These are phyloP conservation scores for Cantharellus cinnabarinus DNA, from an alignment of 768 basidiomycete species.

Conservation along the genomic window DNA sequence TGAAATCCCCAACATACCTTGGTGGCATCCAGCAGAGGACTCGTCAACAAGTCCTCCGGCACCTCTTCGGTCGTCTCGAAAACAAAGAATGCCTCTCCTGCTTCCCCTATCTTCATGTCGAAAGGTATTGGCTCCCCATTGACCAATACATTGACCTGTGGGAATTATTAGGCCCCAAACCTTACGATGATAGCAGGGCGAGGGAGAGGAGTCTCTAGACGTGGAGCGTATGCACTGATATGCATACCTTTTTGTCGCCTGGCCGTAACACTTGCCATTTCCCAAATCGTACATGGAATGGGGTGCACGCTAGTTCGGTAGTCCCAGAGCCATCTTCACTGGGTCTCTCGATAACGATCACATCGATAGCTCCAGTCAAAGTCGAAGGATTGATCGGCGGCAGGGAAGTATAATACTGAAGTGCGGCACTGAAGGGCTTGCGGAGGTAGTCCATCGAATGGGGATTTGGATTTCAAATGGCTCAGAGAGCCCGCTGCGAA, in stretches of 20 bases:
- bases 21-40: slow-evolving; percentile 44
- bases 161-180: not conserved
- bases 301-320: slow-evolving; percentile 66
- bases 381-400: slow-evolving; percentile 84
- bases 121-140: slow-evolving; percentile 78
- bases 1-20: slow-evolving; percentile 16
- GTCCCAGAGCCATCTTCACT: slow-evolving; percentile 29
- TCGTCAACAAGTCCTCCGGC: slow-evolving; percentile 82
- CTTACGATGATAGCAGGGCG: not conserved
- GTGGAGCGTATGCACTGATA: not conserved
- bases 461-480: too few species aligned
- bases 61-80: slow-evolving; percentile 93
- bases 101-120: slow-evolving; percentile 96
- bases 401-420: slow-evolving; percentile 78
- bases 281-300: slow-evolving; percentile 94
- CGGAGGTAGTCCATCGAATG: slow-evolving; percentile 64
- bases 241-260: slow-evolving; percentile 69
- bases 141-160: slow-evolving; percentile 69
- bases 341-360: slow-evolving; percentile 77
- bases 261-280: slow-evolving; percentile 92
- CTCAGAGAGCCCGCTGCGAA: too few species aligned
- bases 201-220: not conserved
- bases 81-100: slow-evolving; percentile 97
- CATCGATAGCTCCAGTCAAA: slow-evolving; percentile 94
- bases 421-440: slow-evolving; percentile 56